Evolutionary conservation across 371 early-diverging fungal species (phyloP), one percentile per base, ranked within the genome.

Genomic region (Zychaea mexicana): DNA sequence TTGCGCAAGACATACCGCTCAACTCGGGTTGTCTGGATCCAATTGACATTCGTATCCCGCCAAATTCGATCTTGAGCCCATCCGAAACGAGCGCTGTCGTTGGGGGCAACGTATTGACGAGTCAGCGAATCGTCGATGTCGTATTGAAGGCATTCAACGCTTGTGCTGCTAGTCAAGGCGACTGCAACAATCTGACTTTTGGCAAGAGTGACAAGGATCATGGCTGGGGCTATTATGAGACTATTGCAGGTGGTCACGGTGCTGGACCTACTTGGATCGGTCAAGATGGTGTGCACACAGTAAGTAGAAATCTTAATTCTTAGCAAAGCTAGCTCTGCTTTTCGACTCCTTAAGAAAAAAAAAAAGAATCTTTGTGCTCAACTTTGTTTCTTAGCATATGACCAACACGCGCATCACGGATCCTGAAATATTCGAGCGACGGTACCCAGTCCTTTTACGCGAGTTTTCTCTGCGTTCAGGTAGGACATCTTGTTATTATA

Each of bases 341-440:
- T n/a, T n/a, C n/a, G n/a, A n/a, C n/a, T n/a, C n/a, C n/a, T n/a
- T n/a, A n/a, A n/a, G n/a, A n/a, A n/a, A n/a, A n/a, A n/a, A n/a
- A n/a, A n/a, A n/a, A n/a, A n/a, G n/a, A n/a, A n/a, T n/a, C 19
- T 53, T 46, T 58, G 33, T 39, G 15, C 31, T 26, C 57, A 62
- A 58, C 57, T 47, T 36, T 24, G 10, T 55, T 59, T 53, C 46
- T 63, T 89, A 92, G 52, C 97, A 98, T 71, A 98, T 97, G 96
- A 96, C 97, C 31, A 97, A 98, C 71, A 97, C 97, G 0, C 87
- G 96, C 21, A 97, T 97, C 65, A 98, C 98, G 0, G 98, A 98
- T 71, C 94, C 94, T 0, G 98, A 98, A 73, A 96, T 97, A 31
- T 76, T 97, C 22, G 98, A 97, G 70, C 83, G 91, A 47, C 84